Base-by-base conservation (phyloP, 495 filamentous ascomycete species). In the Cladorrhinum samala region DNA sequence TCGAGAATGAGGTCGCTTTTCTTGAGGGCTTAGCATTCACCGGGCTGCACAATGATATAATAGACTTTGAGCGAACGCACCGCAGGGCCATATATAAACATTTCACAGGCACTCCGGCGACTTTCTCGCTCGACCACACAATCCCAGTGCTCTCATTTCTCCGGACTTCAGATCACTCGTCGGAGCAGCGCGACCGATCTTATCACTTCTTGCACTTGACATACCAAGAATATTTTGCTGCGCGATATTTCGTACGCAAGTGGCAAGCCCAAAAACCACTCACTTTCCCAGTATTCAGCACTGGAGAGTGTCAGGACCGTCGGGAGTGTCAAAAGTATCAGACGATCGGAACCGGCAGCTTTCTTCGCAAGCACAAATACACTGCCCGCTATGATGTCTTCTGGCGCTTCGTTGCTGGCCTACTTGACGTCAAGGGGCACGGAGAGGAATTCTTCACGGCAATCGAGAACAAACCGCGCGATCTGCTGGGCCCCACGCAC, bases 131-230 rank as follows among this genome's bases (percentile, higher is more conserved):
- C 18, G 50, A 46, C 37, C 25, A 57, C 16, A 52, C 38, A 13
- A 60, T 69, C 13, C 45, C 57, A 46, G 27, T 38, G 7, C 59
- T 72, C 18, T 72, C 70, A 1, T 72, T 72, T 58, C 60, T 71
- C 21, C 60, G 63, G 11, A 58, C 63, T 1, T 68, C 67, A 16
- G 56, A 66, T 30, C 30, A 21, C 18, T 64, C 58, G 14, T 30
- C 53, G 38, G 38, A 54, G 9, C 13, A 37, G n/a, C 3, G 30
- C 24, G 16, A 59, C 27, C 53, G 50, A 56, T 64, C 36, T 48
- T 73, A 74, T 44, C 63, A 77, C 55, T 77, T 77, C 50, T 39
- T 76, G 16, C 69, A 73, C 48, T 54, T 73, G 41, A 74, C 71
- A 5, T 69, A 67, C 49, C 70, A 72, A 55, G 70, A 73, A 50